Conservation (phyloP, 1,284 basidiomycete genomes). For the Peniophora sp. region DNA sequence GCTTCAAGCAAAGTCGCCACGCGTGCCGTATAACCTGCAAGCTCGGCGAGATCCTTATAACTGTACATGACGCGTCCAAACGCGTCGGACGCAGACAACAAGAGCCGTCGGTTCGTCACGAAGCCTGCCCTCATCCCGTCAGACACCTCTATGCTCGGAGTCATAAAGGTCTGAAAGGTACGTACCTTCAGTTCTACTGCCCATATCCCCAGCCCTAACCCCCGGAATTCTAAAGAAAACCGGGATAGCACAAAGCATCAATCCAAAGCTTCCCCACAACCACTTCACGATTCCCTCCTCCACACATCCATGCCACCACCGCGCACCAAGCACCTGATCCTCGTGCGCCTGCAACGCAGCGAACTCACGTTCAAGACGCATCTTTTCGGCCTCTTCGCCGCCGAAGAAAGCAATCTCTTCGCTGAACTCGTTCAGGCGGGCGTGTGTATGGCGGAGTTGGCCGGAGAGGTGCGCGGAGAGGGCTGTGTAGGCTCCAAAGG, state of each 20-base stretch:
- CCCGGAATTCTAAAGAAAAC: conserved; percentile 89
- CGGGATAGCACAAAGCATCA: conserved; percentile 90
- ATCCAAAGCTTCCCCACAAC: conserved; percentile 95
- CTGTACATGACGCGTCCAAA: conserved; percentile 89
- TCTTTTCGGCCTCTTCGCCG: conserved; percentile 89
- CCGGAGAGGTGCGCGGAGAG: conserved; percentile 84
- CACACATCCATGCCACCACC: conserved; percentile 87
- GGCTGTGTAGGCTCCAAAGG: conserved; percentile 89
- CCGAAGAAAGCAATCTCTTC: conserved; percentile 95
- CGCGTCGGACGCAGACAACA: conserved; percentile 80
- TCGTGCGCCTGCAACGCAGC: conserved; percentile 86
- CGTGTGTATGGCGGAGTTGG: conserved; percentile 85
- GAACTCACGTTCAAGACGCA: conserved; percentile 88
- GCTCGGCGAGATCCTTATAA: conserved; percentile 93
- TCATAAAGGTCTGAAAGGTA: background rate
- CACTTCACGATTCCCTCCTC: conserved; percentile 98
- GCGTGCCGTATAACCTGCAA: conserved; percentile 92
- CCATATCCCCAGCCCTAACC: conserved; percentile 61
- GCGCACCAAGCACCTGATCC: conserved; percentile 72
- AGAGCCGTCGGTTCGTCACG: conserved; percentile 87
- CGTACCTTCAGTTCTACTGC: conserved; percentile 79
- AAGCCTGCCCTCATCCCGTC: conserved; percentile 49
- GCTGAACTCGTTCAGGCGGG: conserved; percentile 86
- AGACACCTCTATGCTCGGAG: no score
- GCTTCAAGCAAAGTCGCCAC: conserved; percentile 88